Base-by-base conservation (phyloP, 2,329 filamentous ascomycete species). In the Neonectria magnoliae region DNA sequence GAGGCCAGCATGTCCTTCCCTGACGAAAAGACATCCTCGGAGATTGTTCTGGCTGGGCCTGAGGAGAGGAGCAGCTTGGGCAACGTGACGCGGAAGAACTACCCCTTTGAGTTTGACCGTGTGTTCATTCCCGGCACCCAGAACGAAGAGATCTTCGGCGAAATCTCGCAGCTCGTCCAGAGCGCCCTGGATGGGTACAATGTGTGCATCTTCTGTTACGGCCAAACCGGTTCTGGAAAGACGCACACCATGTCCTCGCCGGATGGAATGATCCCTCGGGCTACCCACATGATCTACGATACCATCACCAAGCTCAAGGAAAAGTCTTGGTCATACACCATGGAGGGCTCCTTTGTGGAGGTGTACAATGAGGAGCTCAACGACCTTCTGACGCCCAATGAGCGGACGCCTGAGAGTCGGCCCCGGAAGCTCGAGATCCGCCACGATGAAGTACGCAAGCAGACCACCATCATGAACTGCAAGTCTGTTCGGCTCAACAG, bases 321-420 rank as follows among this genome's bases (percentile, higher is more conserved):
- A 71, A 97, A 98, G 77, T 96, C 94, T 25, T 99, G 96, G 96
- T 87, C 86, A 44, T 99, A 99, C 80, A 91, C 87, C 0, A 97
- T 99, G 89, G 93, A 97, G 76, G 96, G 96, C 7, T 94, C 91
- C 60, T 99, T 99, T 75, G 90, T 98, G 14, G 96, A 99, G 76
- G 96, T 99, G 6, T 99, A 99, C 87, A 98, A 99, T 68, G 96
- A 99, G 77, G 96, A 97, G 66, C 86, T 99, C 68, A 94, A 98
- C 76, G 96, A 99, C 77, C 81, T 99, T 14, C 87, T 99, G 13
- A 81, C 82, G 0, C 79, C 84, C 1, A 77, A 77, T 48, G 79
- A 82, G 3, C 88, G 91, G 0, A 90, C 91, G 59, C 86, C 90
- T 20, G 85, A 93, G 55, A 88, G 90, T 67, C 93, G 91, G 81